A percentile compares a stretch with the other conserved stretches of the same genome.
phyloP scores from a whole-genome alignment of 75 land plant species.

The Gnetum montanum region DNA sequence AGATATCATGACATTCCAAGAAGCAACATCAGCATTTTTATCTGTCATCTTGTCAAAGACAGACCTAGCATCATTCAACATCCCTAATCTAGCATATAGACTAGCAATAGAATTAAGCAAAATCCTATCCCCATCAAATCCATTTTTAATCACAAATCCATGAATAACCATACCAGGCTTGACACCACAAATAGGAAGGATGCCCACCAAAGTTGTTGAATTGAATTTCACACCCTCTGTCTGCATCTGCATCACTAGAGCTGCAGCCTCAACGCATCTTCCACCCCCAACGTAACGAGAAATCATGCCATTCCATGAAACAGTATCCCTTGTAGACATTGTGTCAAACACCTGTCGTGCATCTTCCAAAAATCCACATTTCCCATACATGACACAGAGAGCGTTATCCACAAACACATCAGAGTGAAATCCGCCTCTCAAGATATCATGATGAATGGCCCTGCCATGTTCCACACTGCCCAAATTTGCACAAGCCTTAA shows the following conservation, averaged over 20 bases:
- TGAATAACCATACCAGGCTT: conserved; percentile 24
- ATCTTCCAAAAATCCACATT: conserved; percentile 8
- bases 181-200: conserved; percentile 25
- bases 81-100: conserved; percentile 56
- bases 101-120: conserved; percentile 32
- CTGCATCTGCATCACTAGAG: conserved; percentile 22
- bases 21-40: conserved; percentile 27
- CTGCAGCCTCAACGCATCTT: conserved; percentile 11
- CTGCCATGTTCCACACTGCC: conserved; percentile 18
- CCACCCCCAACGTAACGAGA: conserved; percentile 18
- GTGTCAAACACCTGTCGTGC: conserved; percentile 21
- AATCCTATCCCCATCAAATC: conserved; percentile 10
- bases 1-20: conserved; percentile 53
- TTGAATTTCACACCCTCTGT: conserved; percentile 21
- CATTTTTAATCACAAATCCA: conserved; percentile 21
- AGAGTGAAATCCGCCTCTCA: conserved; percentile 25
- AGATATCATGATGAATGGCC: conserved; percentile 26
- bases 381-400: conserved; percentile 25
- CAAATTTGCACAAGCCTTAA: conserved; percentile 32
- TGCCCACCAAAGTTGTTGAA: conserved; percentile 33
- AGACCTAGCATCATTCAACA: conserved; percentile 27
- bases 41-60: conserved; percentile 36
- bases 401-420: conserved; percentile 48
- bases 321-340: conserved; percentile 25
- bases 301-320: conserved; percentile 45